phyloP scores from a whole-genome alignment of 202 grass and related monocot species.

The Carex arenaria region DNA sequence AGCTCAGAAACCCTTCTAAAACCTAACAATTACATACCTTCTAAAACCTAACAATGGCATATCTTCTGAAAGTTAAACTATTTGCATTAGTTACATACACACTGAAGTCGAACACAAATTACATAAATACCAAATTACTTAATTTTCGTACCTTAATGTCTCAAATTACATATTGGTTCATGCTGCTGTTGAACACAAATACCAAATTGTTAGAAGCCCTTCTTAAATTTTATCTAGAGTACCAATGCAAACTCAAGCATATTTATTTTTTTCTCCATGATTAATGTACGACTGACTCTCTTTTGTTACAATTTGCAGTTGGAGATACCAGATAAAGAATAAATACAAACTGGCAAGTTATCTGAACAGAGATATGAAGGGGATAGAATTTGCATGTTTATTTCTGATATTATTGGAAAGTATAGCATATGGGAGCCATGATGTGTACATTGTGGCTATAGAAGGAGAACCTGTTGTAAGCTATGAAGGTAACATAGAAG shows the following conservation, averaged over 20 bases:
- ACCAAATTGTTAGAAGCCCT: neutral
- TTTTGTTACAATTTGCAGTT: constrained; percentile 22
- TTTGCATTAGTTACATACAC: neutral
- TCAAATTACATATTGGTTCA: neutral
- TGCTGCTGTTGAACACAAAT: neutral
- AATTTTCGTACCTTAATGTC: neutral
- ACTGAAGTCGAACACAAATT: too few species aligned
- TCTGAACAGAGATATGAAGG: constrained; percentile 41
- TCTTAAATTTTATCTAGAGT: neutral
- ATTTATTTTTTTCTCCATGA: neutral
- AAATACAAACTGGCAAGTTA: neutral
- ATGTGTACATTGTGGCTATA: constrained; percentile 90
- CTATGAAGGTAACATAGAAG: constrained; percentile 67
- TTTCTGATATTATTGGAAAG: constrained; percentile 44
- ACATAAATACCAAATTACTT: too few species aligned
- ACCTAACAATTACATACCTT: neutral
- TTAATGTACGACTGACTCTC: neutral
- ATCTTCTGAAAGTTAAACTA: neutral
- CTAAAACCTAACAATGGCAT: neutral
- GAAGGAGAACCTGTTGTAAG: constrained; percentile 85
- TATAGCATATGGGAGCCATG: constrained; percentile 49
- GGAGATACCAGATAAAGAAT: neutral
- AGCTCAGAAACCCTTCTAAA: neutral
- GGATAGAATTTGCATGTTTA: constrained; percentile 31
- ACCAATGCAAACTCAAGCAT: constrained; percentile 3